These are phyloP conservation scores for Paramyrothecium roridum DNA, from an alignment of 2,329 filamentous ascomycete species.

Conservation along the genomic window DNA sequence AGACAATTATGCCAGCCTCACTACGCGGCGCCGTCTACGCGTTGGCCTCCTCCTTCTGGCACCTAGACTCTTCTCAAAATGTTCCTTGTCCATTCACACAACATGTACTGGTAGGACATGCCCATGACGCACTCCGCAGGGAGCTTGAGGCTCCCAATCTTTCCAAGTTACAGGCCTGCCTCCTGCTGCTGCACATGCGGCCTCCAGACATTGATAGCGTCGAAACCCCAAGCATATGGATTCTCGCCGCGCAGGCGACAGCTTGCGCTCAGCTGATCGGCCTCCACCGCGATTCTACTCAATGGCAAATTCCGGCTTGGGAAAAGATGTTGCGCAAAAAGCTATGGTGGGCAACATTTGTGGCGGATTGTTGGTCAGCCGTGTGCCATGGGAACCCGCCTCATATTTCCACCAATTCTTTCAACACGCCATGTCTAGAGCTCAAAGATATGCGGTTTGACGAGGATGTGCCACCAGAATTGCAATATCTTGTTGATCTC, in stretches of 20 bases:
- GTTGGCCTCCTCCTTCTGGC: constrained; percentile 39
- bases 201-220: constrained; percentile 42
- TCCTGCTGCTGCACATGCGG: constrained; percentile 41
- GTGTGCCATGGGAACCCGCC: constrained; percentile 44
- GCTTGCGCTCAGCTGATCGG: constrained; percentile 43
- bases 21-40: constrained; percentile 42
- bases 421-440: constrained; percentile 32
- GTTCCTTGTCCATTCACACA: constrained; percentile 32
- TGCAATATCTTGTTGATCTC: constrained; percentile 30
- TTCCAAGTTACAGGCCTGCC: constrained; percentile 41
- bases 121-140: constrained; percentile 37
- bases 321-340: constrained; percentile 40
- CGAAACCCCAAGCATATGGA: constrained; percentile 43
- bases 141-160: constrained; percentile 45
- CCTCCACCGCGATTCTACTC: constrained; percentile 37
- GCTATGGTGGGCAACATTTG: constrained; percentile 42
- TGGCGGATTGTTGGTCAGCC: constrained; percentile 41
- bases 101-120: constrained; percentile 36
- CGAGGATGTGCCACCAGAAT: constrained; percentile 34
- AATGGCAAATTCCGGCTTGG: constrained; percentile 38
- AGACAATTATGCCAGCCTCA: constrained; percentile 37
- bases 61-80: constrained; percentile 25
- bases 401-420: constrained; percentile 36
- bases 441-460: constrained; percentile 40
- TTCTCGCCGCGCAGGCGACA: constrained; percentile 37